Base-by-base conservation (phyloP, 257 asterid genomes). In the Haberlea rhodopensis region DNA sequence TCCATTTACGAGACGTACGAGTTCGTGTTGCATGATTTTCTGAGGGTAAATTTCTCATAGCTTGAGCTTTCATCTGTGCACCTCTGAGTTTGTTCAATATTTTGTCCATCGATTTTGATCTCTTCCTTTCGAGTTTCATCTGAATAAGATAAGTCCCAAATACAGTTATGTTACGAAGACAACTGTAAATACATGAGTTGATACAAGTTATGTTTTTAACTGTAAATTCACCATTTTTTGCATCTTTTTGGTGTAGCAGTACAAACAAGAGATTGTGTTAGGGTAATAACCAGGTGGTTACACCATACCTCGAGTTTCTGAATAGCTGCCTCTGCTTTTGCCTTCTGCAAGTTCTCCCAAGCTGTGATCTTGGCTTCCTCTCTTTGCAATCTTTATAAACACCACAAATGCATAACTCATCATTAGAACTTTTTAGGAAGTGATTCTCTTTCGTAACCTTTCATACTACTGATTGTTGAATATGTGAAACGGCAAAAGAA, bases 301-400 rank as follows among this genome's bases (percentile, higher is more conserved):
- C 26, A 60, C 76, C 15, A 63, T 43, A 88, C 82, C 96, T 88
- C 96, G 3, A 88, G 96, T 71, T 84, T 84, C 5, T 81, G 83
- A 46, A 85, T 73, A 27, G 92, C 87, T 43, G 95, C 95, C 82
- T 90, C 96, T 19, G 97, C 96, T 77, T 87, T 87, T 31, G 95
- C 97, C 84, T 84, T 90, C 62, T 90, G 97, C 81, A 90, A 76
- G 72, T 89, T 89, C 81, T 87, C 97, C 97, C 97, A 89, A 31
- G 95, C 94, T 58, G 67, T 62, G 59, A 89, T 87, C 75, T 79
- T 89, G 2, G 87, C 91, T 74, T 85, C 95, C 74, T 85, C 95
- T 65, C 94, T 74, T 69, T 78, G 84, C 62, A 83, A 66, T 81
- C 94, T 87, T 80, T 61, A 58, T 7, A 53, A 60, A 67, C 53